Conservation (phyloP, 2,329 filamentous ascomycete genomes). For the Fusarium newnesense region DNA sequence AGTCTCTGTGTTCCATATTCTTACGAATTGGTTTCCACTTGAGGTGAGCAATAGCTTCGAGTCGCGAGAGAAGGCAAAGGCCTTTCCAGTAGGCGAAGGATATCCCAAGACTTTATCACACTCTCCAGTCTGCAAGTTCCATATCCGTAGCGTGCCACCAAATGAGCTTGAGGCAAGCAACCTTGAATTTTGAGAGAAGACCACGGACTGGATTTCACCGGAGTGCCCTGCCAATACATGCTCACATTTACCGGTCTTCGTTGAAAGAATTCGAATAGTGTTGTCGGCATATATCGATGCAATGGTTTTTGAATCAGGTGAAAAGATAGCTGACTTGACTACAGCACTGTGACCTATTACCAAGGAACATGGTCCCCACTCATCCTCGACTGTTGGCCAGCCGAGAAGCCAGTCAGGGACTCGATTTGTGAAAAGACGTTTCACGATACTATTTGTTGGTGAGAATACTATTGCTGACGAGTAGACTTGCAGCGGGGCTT, state of each 20-base stretch:
- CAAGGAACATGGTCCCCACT: neutral
- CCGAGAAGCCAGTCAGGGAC: neutral
- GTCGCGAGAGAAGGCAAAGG: neutral
- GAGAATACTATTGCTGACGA: neutral
- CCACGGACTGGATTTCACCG: fast-evolving
- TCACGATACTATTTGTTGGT: neutral
- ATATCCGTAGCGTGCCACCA: neutral
- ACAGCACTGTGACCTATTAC: neutral
- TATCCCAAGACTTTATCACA: neutral
- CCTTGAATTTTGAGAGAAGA: neutral
- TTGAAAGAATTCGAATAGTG: neutral
- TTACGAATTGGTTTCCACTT: neutral
- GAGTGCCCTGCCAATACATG: neutral
- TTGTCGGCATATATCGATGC: fast-evolving
- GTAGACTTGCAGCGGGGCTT: neutral
- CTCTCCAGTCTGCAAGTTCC: fast-evolving
- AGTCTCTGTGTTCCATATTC: neutral
- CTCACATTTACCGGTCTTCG: neutral
- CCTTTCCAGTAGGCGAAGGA: fast-evolving
- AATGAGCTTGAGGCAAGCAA: fast-evolving
- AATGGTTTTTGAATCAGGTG: neutral
- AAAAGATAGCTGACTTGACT: neutral
- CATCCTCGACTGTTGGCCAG: neutral
- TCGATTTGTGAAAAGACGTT: neutral
- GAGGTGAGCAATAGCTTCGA: fast-evolving